These are phyloP conservation scores for Talaromyces borbonicus DNA, from an alignment of 495 filamentous ascomycete species.

Conservation along the genomic window DNA sequence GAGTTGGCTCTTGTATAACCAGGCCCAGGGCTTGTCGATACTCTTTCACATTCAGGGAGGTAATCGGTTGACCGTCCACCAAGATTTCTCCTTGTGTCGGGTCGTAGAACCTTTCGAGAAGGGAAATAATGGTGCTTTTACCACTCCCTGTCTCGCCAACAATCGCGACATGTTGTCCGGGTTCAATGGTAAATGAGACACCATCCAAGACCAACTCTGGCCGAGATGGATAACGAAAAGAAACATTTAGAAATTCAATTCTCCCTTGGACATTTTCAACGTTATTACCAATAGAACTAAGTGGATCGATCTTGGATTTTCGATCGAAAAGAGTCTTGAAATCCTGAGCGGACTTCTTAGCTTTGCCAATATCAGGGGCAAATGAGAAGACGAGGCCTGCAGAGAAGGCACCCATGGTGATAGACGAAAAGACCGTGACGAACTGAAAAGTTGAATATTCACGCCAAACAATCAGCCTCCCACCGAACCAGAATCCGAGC, in stretches of 20 bases:
- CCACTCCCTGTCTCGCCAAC: conserved; percentile 55
- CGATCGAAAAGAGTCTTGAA: conserved; percentile 28
- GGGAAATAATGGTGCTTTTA: conserved; percentile 44
- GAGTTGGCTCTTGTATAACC: conserved; percentile 64
- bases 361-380: conserved; percentile 37
- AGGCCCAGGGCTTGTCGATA: conserved; percentile 15
- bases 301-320: conserved; percentile 19
- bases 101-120: conserved; percentile 45
- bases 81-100: conserved; percentile 43
- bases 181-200: not conserved
- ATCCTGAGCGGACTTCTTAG: conserved; percentile 27
- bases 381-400: conserved; percentile 40
- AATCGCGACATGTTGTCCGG: conserved; percentile 11
- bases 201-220: conserved; percentile 14
- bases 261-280: conserved; percentile 5
- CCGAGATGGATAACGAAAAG: conserved; percentile 50
- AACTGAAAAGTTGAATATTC: conserved; percentile 41
- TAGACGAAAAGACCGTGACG: conserved; percentile 41
- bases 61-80: conserved; percentile 48
- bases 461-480: conserved; percentile 30
- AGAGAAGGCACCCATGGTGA: conserved; percentile 41
- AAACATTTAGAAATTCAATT: conserved; percentile 46
- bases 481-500: conserved; percentile 46
- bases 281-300: not conserved
- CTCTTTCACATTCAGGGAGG: conserved; percentile 46